phyloP scores from a whole-genome alignment of 805 yeast species.

The Clavispora santaluciae region DNA sequence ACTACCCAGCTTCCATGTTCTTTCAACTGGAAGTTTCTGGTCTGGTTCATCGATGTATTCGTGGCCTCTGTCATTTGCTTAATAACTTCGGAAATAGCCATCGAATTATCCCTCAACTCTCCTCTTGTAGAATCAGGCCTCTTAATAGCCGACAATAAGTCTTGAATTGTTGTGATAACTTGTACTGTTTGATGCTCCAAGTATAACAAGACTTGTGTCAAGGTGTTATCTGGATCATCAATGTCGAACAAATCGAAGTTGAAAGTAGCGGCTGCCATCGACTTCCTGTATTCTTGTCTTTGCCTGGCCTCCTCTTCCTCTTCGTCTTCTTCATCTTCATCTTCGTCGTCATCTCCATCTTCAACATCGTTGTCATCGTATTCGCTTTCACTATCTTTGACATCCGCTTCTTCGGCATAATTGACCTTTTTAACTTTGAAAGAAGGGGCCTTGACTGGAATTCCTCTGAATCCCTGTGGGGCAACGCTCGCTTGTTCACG shows the following conservation, averaged over 20 bases:
- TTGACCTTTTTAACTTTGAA: conserved; percentile 15
- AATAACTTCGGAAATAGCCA: conserved; percentile 73
- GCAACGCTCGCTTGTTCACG: neutral
- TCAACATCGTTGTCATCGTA: conserved; percentile 24
- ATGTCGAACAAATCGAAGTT: conserved; percentile 74
- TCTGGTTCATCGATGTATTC: conserved; percentile 79
- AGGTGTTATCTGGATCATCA: conserved; percentile 82
- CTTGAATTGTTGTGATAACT: conserved; percentile 85
- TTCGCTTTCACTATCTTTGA: conserved; percentile 8
- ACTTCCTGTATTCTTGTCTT: conserved; percentile 42
- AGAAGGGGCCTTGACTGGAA: conserved; percentile 5
- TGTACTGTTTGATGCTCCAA: conserved; percentile 91
- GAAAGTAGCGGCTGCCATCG: conserved; percentile 52
- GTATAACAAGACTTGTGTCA: conserved; percentile 76
- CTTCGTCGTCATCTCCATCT: conserved; percentile 16
- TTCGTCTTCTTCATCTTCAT: conserved; percentile 19
- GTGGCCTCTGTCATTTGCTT: conserved; percentile 89
- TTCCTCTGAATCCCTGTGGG: neutral
- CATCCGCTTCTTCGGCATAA: conserved; percentile 7
- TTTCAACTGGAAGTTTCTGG: conserved; percentile 75
- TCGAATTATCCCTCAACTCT: conserved; percentile 64
- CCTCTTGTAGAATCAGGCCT: conserved; percentile 74
- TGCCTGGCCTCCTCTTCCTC: conserved; percentile 35
- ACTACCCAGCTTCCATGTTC: conserved; percentile 93
- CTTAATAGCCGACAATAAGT: conserved; percentile 70